Evolutionary conservation across 73 alveolate species (phyloP), one percentile per base, ranked within the genome.

Genomic region (Paramecium bursaria): DNA sequence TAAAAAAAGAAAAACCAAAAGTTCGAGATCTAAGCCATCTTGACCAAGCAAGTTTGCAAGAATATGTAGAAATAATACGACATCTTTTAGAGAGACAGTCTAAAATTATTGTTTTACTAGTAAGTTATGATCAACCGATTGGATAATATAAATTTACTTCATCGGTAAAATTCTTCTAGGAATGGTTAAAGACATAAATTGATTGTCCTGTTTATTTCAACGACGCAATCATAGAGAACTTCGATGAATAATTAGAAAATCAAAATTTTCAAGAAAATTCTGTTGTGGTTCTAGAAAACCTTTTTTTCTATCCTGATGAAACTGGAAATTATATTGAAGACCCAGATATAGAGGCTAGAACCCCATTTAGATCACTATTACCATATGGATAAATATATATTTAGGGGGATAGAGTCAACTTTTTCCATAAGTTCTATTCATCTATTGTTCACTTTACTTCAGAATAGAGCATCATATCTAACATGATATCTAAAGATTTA

Each of bases 101-200:
- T 3, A 79, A 79, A 44, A 30, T 79, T 5, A 54, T 79, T 5
- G 57, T 79, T 49, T 19, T 79, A 23, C 13, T 79, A 44, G 89
- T 79, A 14, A 53, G 85, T 79, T 79, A 79, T 79, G 89, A 79
- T 19, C 22, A 53, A 39, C 89, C 89, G 26, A 48, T 67, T 54
- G 89, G 89, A 33, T 50, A 79, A 25, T 79, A 53, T 79, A 79
- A 79, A n/a, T 50, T 79, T 33, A 79, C 89, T 53, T 79, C 89
- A 22, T 79, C 89, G 4, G 54, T 73, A 53, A 79, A 79, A 55
- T 79, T 79, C 85, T 79, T 54, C 22, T 15, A 53, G 9, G 89
- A 79, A 55, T 79, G 76, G 57, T 55, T 79, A 50, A 79, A 79
- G 52, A 54, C 75, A 13, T 57, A 79, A 39, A 25, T 79, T 13